phyloP scores from a whole-genome alignment of 108 stramenopile species.

The Nitzschia inconspicua region DNA sequence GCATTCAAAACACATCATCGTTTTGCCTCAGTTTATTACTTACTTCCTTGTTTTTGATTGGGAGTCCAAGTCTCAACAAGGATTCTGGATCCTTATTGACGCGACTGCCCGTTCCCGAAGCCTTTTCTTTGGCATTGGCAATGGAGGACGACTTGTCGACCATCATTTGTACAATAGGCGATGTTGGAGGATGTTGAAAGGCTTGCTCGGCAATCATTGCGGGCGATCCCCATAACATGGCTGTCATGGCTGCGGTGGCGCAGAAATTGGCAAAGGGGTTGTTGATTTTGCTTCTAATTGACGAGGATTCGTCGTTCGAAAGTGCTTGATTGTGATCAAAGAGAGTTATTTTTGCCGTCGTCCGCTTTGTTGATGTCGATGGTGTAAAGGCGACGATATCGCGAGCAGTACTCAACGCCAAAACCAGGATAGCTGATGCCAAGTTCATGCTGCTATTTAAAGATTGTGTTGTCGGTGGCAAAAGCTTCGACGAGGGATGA shows the following conservation, averaged over 20 bases:
- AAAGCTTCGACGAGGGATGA: too few species aligned
- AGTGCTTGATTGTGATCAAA: too few species aligned
- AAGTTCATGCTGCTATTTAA: too few species aligned
- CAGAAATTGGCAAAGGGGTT: slow-evolving; percentile 8
- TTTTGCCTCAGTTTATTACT: slow-evolving; percentile 10
- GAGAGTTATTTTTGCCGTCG: slow-evolving; percentile 1
- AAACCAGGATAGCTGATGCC: too few species aligned
- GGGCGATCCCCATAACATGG: slow-evolving; percentile 17
- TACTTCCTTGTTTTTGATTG: slow-evolving; percentile 86
- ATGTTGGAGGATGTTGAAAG: neutral
- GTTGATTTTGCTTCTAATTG: neutral
- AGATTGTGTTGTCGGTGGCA: too few species aligned
- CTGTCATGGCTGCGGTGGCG: slow-evolving; percentile 23
- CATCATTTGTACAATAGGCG: neutral
- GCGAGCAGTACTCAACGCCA: too few species aligned
- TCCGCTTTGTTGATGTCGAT: too few species aligned
- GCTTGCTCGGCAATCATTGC: slow-evolving; percentile 2
- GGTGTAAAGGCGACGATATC: too few species aligned
- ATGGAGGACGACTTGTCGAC: neutral
- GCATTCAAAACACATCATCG: neutral
- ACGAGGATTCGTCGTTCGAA: too few species aligned
- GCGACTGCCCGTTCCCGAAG: slow-evolving; percentile 77
- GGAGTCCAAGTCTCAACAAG: slow-evolving; percentile 84
- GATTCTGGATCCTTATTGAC: slow-evolving; percentile 94
- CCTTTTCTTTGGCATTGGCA: slow-evolving; percentile 83